Evolutionary conservation across 192 early-diverging fungal species (phyloP).

Genomic region (Linnemannia schmuckeri): DNA sequence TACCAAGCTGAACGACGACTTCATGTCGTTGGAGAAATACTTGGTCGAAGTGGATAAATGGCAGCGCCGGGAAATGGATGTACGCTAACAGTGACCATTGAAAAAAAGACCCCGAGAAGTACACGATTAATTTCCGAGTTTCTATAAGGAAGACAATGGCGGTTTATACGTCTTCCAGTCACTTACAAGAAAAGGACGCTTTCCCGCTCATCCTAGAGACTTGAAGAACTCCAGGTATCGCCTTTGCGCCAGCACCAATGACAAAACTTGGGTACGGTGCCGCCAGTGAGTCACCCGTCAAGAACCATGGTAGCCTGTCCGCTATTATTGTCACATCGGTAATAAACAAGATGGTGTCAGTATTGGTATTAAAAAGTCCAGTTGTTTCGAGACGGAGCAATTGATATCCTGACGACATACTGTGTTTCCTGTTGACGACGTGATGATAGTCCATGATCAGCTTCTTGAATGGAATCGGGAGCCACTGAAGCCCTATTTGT

Average conservation of each 20-base stretch:
- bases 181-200: constrained; percentile 43
- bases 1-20: constrained; percentile 48
- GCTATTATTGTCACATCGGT: not conserved
- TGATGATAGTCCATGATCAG: constrained; percentile 54
- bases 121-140: no score
- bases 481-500: constrained; percentile 42
- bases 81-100: constrained; percentile 17
- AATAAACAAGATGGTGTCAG: no score
- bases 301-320: constrained; percentile 48
- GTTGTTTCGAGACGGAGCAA: not conserved
- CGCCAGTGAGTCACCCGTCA: constrained; percentile 32
- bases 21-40: constrained; percentile 47
- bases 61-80: constrained; percentile 48
- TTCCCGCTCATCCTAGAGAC: constrained; percentile 50
- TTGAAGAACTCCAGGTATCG: constrained; percentile 39
- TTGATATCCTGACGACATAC: not conserved
- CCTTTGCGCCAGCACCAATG: constrained; percentile 32
- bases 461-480: constrained; percentile 52
- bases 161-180: no score
- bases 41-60: constrained; percentile 54
- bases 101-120: not conserved
- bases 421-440: constrained; percentile 36
- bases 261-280: constrained; percentile 46
- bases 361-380: no score
- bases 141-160: not conserved